These are phyloP conservation scores for Nakaseomyces delphensis DNA, from an alignment of 1,139 yeast genomes.

Conservation along the genomic window DNA sequence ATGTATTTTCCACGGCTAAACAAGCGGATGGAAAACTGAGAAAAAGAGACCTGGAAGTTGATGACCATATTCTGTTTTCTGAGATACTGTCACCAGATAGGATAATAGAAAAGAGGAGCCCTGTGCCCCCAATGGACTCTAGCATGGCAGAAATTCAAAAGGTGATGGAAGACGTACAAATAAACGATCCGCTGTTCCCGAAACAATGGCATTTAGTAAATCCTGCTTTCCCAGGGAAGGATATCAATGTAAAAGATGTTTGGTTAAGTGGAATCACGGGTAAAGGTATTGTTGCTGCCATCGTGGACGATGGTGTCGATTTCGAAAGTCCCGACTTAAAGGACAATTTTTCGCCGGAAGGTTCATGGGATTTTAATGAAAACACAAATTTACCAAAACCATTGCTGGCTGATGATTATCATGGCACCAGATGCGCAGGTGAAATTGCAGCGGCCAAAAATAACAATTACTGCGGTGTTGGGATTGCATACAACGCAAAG, in stretches of 20 bases:
- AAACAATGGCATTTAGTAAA: constrained; percentile 90
- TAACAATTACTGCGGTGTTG: constrained; percentile 85
- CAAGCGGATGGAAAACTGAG: constrained; percentile 1
- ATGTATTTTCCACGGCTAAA: constrained; percentile 43
- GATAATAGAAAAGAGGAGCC: constrained; percentile 39
- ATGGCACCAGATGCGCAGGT: constrained; percentile 98
- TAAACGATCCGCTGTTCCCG: constrained; percentile 70
- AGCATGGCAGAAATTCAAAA: constrained; percentile 38
- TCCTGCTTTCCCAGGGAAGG: constrained; percentile 63
- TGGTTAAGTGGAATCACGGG: constrained; percentile 86
- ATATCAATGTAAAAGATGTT: constrained; percentile 76
- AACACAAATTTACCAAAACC: constrained; percentile 73
- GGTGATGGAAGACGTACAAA: constrained; percentile 48
- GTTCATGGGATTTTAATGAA: constrained; percentile 87
- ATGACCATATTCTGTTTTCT: constrained; percentile 38
- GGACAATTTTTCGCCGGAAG: constrained; percentile 63
- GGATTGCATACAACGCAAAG: constrained; percentile 80
- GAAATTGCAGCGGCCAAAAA: constrained; percentile 83
- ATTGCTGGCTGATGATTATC: constrained; percentile 71
- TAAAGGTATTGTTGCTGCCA: constrained; percentile 69
- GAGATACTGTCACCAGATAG: constrained; percentile 44
- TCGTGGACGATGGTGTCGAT: constrained; percentile 93
- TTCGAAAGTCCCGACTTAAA: constrained; percentile 63
- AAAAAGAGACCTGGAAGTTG: constrained; percentile 8
- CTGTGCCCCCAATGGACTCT: constrained; percentile 38